Conservation (phyloP, 2,329 filamentous ascomycete species). For the Pestalotiopsis sp. region DNA sequence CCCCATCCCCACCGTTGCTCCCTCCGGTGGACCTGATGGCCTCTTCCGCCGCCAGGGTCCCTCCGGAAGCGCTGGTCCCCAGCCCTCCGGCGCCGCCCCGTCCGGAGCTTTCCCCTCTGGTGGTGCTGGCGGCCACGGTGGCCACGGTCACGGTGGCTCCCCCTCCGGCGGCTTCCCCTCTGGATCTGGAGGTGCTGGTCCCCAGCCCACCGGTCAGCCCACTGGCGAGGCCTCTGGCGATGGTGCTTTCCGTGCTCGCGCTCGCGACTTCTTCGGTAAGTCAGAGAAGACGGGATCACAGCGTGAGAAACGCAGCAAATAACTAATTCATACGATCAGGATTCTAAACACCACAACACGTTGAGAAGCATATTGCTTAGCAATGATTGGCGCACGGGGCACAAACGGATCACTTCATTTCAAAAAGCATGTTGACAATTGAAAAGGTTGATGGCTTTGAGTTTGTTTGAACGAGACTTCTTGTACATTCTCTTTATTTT, state of each 20-base stretch:
- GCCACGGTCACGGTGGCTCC: neutral
- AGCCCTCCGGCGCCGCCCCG: neutral
- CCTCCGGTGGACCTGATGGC: neutral
- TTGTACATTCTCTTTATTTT: slow-evolving; percentile 6
- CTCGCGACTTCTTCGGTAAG: slow-evolving; percentile 8
- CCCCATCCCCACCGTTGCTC: slow-evolving; percentile 2
- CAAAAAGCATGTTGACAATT: neutral
- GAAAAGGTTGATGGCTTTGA: neutral
- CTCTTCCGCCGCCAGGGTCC: neutral
- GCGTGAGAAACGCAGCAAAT: neutral
- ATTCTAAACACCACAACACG: neutral
- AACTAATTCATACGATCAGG: neutral
- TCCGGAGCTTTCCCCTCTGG: neutral
- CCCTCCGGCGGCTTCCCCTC: neutral
- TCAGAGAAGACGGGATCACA: neutral
- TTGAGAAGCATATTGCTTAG: neutral
- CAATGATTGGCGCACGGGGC: neutral
- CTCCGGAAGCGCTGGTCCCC: neutral
- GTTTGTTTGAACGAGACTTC: neutral
- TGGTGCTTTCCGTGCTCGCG: slow-evolving; percentile 2
- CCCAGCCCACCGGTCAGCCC: slow-evolving; percentile 4
- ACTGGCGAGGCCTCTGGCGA: neutral
- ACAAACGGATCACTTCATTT: slow-evolving; percentile 1
- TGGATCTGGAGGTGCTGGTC: slow-evolving; percentile 8
- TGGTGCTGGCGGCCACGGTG: neutral